Conservation (phyloP, 1,139 yeast genomes). For the Tardiomyces blankii region DNA sequence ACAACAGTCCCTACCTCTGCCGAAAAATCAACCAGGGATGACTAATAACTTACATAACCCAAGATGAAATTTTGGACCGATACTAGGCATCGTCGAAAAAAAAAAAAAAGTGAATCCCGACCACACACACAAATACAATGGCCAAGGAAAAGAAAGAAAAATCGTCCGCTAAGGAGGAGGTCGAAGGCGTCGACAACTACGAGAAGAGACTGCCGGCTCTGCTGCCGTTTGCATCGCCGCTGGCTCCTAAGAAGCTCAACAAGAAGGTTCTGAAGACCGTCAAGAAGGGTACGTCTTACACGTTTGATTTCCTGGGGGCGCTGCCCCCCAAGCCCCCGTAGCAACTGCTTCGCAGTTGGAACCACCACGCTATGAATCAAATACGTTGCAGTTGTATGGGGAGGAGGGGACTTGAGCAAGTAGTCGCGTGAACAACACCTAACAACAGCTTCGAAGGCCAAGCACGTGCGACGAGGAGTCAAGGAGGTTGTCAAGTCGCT, state of each 20-base stretch:
- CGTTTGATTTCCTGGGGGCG: too few relatives aligned
- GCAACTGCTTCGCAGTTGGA: too few relatives aligned
- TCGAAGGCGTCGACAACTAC: constrained; percentile 60
- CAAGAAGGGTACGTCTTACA: constrained; percentile 41
- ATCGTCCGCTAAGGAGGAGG: constrained; percentile 5
- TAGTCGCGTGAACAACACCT: too few relatives aligned
- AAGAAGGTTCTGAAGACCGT: constrained; percentile 92
- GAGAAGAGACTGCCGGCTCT: constrained; percentile 85
- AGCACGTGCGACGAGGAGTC: constrained; percentile 97
- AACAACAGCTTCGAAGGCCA: constrained; percentile 56
- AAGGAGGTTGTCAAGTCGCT: constrained; percentile 97
- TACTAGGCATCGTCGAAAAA: neutral
- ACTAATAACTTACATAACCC: too few relatives aligned
- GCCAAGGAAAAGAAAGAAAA: constrained; percentile 22
- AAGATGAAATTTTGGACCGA: too few relatives aligned
- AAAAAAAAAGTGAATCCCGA: neutral
- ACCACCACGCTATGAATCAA: too few relatives aligned
- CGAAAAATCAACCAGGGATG: too few relatives aligned
- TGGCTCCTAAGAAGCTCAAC: constrained; percentile 92
- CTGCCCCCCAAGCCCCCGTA: too few relatives aligned
- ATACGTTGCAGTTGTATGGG: too few relatives aligned
- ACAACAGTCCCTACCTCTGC: too few relatives aligned
- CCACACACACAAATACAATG: constrained; percentile 7
- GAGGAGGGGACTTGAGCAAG: too few relatives aligned
- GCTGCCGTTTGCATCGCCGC: constrained; percentile 85